A percentile compares a stretch with the other conserved stretches of the same genome.
These are phyloP conservation scores for Penicillium decumbens DNA, from an alignment of 2,329 filamentous ascomycete species.

Conservation along the genomic window DNA sequence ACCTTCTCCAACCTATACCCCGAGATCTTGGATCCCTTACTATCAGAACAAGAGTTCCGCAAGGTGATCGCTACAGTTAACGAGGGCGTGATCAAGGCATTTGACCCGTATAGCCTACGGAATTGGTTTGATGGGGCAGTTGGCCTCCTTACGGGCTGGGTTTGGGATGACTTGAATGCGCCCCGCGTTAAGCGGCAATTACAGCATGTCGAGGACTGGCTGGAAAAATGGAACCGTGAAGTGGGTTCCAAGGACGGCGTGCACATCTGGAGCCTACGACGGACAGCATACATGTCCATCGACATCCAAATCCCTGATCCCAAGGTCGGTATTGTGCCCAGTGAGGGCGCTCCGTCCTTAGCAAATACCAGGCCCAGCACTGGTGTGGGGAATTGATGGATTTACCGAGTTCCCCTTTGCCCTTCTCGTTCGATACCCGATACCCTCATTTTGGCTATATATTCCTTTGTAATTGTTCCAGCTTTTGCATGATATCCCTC, in stretches of 20 bases:
- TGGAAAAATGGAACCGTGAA: slow-evolving; percentile 80
- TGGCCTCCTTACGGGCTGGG: slow-evolving; percentile 80
- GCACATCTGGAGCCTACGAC: slow-evolving; percentile 70
- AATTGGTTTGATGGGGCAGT: slow-evolving; percentile 76
- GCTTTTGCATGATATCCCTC: slow-evolving; percentile 27
- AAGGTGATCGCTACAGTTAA: slow-evolving; percentile 78
- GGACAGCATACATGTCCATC: slow-evolving; percentile 76
- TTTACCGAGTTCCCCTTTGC: not conserved
- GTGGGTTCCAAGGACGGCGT: slow-evolving; percentile 58
- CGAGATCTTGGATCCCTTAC: slow-evolving; percentile 83
- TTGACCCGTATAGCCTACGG: slow-evolving; percentile 69
- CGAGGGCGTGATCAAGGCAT: slow-evolving; percentile 66
- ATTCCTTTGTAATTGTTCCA: slow-evolving; percentile 19
- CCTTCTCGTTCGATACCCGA: not conserved
- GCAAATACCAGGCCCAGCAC: slow-evolving; percentile 35
- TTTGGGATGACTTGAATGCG: slow-evolving; percentile 87
- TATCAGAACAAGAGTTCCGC: slow-evolving; percentile 83
- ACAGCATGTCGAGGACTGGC: slow-evolving; percentile 67
- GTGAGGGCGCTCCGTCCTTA: slow-evolving; percentile 31
- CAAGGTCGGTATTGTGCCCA: slow-evolving; percentile 44
- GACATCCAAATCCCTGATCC: slow-evolving; percentile 51
- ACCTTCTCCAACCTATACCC: slow-evolving; percentile 94
- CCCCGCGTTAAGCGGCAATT: slow-evolving; percentile 70
- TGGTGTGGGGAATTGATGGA: slow-evolving; percentile 21
- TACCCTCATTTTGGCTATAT: slow-evolving; percentile 11